Percentiles rank a stretch among this genome's conserved stretches.
Evolutionary conservation across 768 basidiomycete species (phyloP).

Genomic region (Sporobolomyces roseus): DNA sequence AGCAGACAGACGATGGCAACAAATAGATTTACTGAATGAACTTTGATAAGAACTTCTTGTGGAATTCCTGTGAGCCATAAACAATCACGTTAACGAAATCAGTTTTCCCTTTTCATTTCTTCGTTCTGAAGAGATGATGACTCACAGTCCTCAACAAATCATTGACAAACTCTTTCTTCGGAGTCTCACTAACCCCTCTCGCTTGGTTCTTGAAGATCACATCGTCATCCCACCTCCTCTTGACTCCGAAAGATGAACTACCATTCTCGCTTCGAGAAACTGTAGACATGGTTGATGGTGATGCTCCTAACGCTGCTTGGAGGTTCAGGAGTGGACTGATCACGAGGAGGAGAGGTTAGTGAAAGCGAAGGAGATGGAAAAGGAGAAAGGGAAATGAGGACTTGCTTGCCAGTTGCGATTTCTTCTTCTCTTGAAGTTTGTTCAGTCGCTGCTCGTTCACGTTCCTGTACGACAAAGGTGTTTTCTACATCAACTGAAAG

Average conservation of each 20-base stretch:
- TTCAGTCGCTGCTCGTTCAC: conserved; percentile 63
- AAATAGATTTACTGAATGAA: conserved; percentile 56
- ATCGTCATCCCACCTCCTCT: conserved; percentile 56
- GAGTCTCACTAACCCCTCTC: conserved; percentile 60
- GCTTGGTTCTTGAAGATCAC: conserved; percentile 99
- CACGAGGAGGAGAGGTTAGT: not conserved
- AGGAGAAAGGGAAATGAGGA: not conserved
- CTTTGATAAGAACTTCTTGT: conserved; percentile 89
- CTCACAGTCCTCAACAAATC: conserved; percentile 73
- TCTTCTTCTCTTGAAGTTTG: conserved; percentile 64
- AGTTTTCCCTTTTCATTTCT: not conserved
- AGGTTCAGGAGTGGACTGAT: conserved; percentile 81
- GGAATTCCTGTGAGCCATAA: conserved; percentile 59
- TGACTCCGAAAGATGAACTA: conserved; percentile 40
- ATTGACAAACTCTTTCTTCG: conserved; percentile 81
- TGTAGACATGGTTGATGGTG: conserved; percentile 53
- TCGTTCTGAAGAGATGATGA: not conserved
- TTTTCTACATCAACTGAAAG: no score
- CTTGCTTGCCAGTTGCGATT: conserved; percentile 62
- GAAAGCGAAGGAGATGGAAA: not conserved
- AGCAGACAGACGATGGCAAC: no score
- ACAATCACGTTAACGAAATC: not conserved
- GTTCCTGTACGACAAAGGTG: conserved; percentile 58
- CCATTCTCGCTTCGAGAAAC: conserved; percentile 28
- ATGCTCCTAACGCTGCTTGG: conserved; percentile 77